These are phyloP conservation scores for Aspergillus diversus DNA, from an alignment of 495 filamentous ascomycete species.

Conservation along the genomic window DNA sequence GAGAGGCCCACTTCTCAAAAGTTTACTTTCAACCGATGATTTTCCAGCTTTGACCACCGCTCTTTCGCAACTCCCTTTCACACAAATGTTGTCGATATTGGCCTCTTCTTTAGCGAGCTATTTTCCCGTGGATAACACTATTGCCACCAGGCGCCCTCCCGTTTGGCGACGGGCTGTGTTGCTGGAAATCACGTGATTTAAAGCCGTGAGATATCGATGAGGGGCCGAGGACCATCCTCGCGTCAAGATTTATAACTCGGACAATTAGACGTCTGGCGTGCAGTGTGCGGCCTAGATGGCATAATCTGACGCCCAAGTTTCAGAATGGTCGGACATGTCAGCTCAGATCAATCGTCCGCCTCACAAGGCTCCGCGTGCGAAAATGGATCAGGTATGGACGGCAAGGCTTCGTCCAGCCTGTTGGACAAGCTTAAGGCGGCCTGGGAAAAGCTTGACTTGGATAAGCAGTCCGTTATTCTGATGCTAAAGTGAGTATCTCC, in stretches of 20 bases:
- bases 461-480: slow-evolving; percentile 41
- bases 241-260: slow-evolving; percentile 4
- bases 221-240: not conserved
- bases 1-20: not conserved
- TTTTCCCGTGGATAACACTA: not conserved
- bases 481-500: slow-evolving; percentile 43
- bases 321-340: slow-evolving; percentile 6
- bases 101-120: not conserved
- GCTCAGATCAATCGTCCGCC: not conserved
- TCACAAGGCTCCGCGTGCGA: slow-evolving; percentile 6
- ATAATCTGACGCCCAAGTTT: not conserved
- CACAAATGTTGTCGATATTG: not conserved
- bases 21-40: slow-evolving; percentile 1
- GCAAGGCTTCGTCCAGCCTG: slow-evolving; percentile 23
- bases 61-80: not conserved
- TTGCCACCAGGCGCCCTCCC: not conserved
- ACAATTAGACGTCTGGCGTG: slow-evolving; percentile 1
- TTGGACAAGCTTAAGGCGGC: slow-evolving; percentile 25
- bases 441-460: slow-evolving; percentile 61
- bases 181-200: not conserved
- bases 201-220: not conserved
- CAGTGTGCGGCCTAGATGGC: not conserved
- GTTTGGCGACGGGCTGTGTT: not conserved
- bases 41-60: not conserved
- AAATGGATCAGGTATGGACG: slow-evolving; percentile 18